These are phyloP conservation scores for Fusarium poae DNA, from an alignment of 2,329 filamentous ascomycete species.

Conservation along the genomic window DNA sequence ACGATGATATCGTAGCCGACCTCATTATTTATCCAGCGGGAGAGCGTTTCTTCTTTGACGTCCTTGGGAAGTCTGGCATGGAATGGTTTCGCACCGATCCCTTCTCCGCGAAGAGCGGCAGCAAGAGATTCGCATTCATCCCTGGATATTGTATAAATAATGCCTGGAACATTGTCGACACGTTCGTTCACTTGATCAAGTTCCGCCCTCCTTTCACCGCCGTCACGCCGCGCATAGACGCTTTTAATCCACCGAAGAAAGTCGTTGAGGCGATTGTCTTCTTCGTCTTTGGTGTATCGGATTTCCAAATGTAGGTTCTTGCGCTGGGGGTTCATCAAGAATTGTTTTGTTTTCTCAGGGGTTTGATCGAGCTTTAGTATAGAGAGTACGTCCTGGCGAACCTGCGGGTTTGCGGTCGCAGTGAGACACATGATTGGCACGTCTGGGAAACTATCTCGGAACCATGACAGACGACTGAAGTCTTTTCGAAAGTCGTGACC, in stretches of 20 bases:
- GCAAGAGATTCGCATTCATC: slow-evolving; percentile 81
- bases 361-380: slow-evolving; percentile 76
- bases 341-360: slow-evolving; percentile 74
- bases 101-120: slow-evolving; percentile 72
- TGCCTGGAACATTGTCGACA: slow-evolving; percentile 76
- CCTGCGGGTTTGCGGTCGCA: slow-evolving; percentile 85
- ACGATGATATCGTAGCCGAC: slow-evolving; percentile 91
- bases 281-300: slow-evolving; percentile 81
- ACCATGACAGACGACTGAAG: slow-evolving; percentile 89
- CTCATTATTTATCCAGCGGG: slow-evolving; percentile 78
- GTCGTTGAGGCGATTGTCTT: slow-evolving; percentile 78
- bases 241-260: slow-evolving; percentile 81
- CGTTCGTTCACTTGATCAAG: slow-evolving; percentile 67
- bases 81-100: slow-evolving; percentile 80
- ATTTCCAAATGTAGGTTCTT: slow-evolving; percentile 93
- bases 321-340: slow-evolving; percentile 85
- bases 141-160: slow-evolving; percentile 83
- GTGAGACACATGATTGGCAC: slow-evolving; percentile 95
- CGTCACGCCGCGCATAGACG: slow-evolving; percentile 77
- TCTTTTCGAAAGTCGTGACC: slow-evolving; percentile 96
- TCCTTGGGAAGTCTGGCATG: slow-evolving; percentile 76
- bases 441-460: slow-evolving; percentile 82
- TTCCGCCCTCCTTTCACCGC: slow-evolving; percentile 69
- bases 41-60: slow-evolving; percentile 77
- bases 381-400: slow-evolving; percentile 84